phyloP scores from a whole-genome alignment of 345 rosid species.

The Moricandia moricandioides region DNA sequence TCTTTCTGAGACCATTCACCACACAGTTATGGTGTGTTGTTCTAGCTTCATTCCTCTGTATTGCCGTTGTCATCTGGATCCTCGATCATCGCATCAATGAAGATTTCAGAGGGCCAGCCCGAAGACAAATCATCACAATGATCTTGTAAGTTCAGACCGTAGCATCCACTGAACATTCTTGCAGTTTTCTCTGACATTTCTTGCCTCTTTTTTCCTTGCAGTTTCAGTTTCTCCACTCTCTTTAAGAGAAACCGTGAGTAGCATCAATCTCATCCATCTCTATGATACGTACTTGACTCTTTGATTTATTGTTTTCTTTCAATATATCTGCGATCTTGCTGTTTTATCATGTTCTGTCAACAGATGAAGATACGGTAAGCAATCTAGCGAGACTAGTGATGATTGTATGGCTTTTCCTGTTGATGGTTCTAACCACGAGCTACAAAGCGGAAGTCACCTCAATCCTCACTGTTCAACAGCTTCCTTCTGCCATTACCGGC shows the following conservation, averaged over 20 bases:
- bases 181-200: neutral
- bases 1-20: neutral
- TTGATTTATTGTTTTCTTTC: neutral
- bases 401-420: constrained; percentile 88
- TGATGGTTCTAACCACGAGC: constrained; percentile 83
- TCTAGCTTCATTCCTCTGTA: neutral
- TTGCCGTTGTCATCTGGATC: neutral
- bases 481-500: constrained; percentile 70
- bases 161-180: neutral
- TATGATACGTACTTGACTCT: neutral
- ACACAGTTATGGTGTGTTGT: neutral
- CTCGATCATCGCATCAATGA: neutral
- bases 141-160: neutral
- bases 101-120: neutral
- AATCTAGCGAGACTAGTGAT: constrained; percentile 68
- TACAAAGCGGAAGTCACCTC: constrained; percentile 90
- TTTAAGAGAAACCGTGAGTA: neutral
- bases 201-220: neutral
- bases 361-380: constrained; percentile 70
- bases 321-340: neutral
- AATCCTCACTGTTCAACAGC: constrained; percentile 81
- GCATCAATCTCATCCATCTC: neutral
- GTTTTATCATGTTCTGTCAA: constrained; percentile 4
- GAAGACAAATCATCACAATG: neutral
- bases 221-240: neutral